Percentiles rank a stretch among this genome's conserved stretches.
These are phyloP conservation scores for Acanthamoeba rhysodes DNA, from an alignment of 208 protist genomes.

Conservation along the genomic window DNA sequence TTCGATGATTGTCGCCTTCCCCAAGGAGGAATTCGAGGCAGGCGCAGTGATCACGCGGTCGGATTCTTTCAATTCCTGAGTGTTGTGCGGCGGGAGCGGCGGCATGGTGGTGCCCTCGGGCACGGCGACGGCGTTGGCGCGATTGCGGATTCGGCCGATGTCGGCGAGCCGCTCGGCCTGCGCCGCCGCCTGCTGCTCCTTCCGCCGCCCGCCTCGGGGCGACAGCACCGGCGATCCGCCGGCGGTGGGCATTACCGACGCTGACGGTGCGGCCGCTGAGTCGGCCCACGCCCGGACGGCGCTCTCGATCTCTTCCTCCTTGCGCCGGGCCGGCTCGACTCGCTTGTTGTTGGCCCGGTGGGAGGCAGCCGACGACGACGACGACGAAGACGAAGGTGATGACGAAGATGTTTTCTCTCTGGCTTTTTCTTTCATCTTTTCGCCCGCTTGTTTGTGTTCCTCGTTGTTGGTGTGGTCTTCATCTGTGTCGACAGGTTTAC, in stretches of 20 bases:
- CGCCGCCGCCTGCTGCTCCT: neutral
- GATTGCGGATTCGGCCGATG: no score
- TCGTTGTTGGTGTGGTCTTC: neutral
- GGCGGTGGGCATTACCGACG: neutral
- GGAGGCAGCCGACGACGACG: no score
- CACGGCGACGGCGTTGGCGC: no score
- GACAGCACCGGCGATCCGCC: neutral
- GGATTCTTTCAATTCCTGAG: no score
- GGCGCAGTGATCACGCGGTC: no score
- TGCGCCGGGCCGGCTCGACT: neutral
- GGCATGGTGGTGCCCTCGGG: no score
- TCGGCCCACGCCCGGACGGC: constrained; percentile 16
- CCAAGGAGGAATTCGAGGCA: neutral
- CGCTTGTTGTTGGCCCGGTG: neutral
- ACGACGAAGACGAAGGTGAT: no score
- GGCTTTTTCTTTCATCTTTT: neutral
- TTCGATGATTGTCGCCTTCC: no score
- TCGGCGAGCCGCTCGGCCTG: neutral
- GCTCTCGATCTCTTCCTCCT: neutral
- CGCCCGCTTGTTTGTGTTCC: neutral
- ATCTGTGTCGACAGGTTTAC: neutral
- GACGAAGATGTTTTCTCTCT: no score
- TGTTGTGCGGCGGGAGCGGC: no score
- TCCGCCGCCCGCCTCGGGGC: neutral
- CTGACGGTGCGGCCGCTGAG: neutral